Conservation (phyloP, 2,329 filamentous ascomycete species). For the Davidsoniella virescens region DNA sequence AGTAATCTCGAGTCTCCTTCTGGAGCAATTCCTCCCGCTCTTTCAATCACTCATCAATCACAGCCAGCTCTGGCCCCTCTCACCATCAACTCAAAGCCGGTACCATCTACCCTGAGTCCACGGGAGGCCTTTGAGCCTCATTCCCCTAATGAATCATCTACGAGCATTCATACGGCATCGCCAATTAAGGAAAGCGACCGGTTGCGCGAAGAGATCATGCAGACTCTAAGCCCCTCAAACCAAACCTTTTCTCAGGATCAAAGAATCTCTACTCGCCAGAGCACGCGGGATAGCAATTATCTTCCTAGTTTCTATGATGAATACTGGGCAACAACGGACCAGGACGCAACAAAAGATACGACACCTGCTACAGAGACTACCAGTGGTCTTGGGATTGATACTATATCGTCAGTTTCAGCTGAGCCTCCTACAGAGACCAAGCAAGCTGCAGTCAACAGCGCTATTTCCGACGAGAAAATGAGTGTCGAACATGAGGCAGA, state of each 20-base stretch:
- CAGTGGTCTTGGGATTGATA: background rate
- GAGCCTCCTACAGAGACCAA: background rate
- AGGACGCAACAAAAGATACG: background rate
- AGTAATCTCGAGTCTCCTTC: background rate
- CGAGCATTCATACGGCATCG: slow-evolving; percentile 22
- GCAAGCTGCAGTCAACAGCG: background rate
- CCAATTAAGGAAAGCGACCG: slow-evolving; percentile 54
- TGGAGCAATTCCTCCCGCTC: background rate
- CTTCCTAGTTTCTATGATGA: slow-evolving; percentile 50
- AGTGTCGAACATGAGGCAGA: slow-evolving; percentile 5
- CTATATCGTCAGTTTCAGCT: background rate
- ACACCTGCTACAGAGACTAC: background rate
- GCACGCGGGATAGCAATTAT: slow-evolving; percentile 41
- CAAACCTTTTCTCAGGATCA: background rate
- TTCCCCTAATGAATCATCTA: slow-evolving; percentile 3
- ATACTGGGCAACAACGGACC: slow-evolving; percentile 38
- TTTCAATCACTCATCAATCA: slow-evolving; percentile 1
- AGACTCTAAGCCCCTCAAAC: slow-evolving; percentile 40
- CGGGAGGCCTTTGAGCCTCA: background rate
- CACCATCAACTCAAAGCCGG: slow-evolving; percentile 6
- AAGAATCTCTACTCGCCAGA: slow-evolving; percentile 2
- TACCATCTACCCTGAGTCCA: background rate
- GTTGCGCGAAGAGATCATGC: slow-evolving; percentile 58
- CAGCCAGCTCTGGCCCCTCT: background rate
- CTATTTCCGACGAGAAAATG: slow-evolving; percentile 8